Percentiles rank a stretch among this genome's conserved stretches.
Conservation (phyloP, 2,329 filamentous ascomycete genomes). For the Chaetothyriales sp. region DNA sequence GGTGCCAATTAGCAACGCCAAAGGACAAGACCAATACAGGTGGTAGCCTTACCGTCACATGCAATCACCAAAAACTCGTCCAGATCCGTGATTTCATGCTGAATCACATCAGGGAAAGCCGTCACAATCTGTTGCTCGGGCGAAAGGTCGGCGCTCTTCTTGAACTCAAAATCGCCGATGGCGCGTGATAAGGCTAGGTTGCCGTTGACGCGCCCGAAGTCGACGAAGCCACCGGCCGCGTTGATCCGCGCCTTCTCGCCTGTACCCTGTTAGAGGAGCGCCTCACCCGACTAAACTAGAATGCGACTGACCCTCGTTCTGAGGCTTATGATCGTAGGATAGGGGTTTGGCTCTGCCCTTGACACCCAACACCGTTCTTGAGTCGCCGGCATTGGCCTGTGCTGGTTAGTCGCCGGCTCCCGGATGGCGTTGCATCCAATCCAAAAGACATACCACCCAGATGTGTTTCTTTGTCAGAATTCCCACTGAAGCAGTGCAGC, state of each 20-base stretch:
- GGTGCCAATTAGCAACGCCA: conserved; percentile 7
- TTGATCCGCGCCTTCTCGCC: conserved; percentile 92
- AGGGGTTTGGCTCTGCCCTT: conserved; percentile 95
- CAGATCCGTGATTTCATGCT: conserved; percentile 78
- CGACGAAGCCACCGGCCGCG: conserved; percentile 90
- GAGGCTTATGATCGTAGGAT: conserved; percentile 98
- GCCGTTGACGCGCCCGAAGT: conserved; percentile 96
- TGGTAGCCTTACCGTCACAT: conserved; percentile 57
- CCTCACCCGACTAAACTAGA: not conserved
- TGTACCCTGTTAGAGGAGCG: conserved; percentile 26
- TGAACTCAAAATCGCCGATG: conserved; percentile 99
- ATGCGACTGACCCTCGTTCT: conserved; percentile 64
- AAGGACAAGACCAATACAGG: not conserved
- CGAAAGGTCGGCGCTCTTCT: conserved; percentile 91
- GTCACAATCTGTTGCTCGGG: conserved; percentile 99
- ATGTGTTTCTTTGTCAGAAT: conserved; percentile 84
- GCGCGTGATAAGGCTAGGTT: conserved; percentile 92
- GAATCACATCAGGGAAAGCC: conserved; percentile 83
- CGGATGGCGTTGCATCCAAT: not conserved
- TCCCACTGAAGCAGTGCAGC: conserved; percentile 87
- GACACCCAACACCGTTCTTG: conserved; percentile 82
- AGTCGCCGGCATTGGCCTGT: conserved; percentile 94
- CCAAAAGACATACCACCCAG: conserved; percentile 63
- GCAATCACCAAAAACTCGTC: conserved; percentile 92
- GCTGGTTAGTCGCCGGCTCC: conserved; percentile 18